phyloP scores from a whole-genome alignment of 2,329 filamentous ascomycete genomes.

The Fusarium marasasianum region DNA sequence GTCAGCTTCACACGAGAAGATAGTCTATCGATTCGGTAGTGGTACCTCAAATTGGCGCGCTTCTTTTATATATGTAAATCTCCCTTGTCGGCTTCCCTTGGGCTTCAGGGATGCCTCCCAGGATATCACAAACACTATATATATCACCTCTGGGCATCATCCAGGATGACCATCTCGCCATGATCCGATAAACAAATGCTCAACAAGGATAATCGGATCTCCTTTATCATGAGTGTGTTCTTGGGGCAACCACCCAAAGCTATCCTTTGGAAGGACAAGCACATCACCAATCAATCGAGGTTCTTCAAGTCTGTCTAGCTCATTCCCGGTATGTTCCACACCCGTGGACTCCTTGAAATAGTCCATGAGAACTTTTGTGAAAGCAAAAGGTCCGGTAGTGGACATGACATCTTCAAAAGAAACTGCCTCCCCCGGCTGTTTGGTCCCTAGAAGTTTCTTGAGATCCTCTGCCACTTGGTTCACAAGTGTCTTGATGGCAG shows the following conservation, averaged over 20 bases:
- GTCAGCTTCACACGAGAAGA: neutral
- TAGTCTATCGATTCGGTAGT: neutral
- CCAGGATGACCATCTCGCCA: conserved; percentile 31
- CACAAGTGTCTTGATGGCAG: conserved; percentile 72
- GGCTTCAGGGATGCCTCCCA: neutral
- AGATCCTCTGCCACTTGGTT: conserved; percentile 64
- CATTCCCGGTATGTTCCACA: conserved; percentile 42
- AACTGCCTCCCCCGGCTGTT: conserved; percentile 12
- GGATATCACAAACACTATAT: neutral
- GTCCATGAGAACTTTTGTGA: conserved; percentile 46
- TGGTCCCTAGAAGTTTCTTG: conserved; percentile 28
- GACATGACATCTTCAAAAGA: conserved; percentile 47
- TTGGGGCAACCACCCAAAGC: conserved; percentile 36
- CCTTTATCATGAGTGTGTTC: conserved; percentile 32
- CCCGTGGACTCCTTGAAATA: conserved; percentile 42
- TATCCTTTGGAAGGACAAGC: conserved; percentile 46
- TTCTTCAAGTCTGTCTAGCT: conserved; percentile 42
- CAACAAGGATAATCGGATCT: conserved; percentile 26
- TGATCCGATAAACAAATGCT: conserved; percentile 35
- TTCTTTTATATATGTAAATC: neutral
- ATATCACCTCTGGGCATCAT: neutral
- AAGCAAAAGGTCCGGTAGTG: conserved; percentile 45
- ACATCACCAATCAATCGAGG: conserved; percentile 47
- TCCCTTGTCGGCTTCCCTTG: too few species aligned
- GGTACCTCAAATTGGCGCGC: neutral